A percentile compares a stretch with the other conserved stretches of the same genome.
Evolutionary conservation across 345 rosid species (phyloP).

Genomic region (Abelmoschus esculentus): DNA sequence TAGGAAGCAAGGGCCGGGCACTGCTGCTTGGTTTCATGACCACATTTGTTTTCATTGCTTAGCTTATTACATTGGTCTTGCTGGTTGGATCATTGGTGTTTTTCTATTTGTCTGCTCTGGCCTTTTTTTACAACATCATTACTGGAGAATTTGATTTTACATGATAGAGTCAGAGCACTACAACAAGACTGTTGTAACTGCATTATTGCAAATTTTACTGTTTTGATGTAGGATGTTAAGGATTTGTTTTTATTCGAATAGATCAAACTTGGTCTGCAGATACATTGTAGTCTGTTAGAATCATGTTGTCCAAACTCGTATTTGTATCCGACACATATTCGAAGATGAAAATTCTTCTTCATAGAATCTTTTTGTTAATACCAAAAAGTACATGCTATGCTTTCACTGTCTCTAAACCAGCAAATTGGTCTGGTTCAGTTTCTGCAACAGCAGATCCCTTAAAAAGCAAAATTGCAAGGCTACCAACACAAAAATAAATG

Average conservation of each 20-base stretch:
- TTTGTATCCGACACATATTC: background rate
- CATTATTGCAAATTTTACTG: too few relatives aligned
- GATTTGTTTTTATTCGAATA: background rate
- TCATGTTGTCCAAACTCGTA: background rate
- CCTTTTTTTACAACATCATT: too few relatives aligned
- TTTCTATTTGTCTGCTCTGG: too few relatives aligned
- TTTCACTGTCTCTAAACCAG: conserved; percentile 14
- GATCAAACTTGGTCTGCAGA: background rate
- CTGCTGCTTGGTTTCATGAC: too few relatives aligned
- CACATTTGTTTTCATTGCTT: too few relatives aligned
- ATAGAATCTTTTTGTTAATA: background rate
- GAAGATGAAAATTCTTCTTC: background rate
- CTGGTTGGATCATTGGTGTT: too few relatives aligned
- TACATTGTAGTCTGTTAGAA: background rate
- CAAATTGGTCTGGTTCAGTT: conserved; percentile 16
- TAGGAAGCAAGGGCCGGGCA: too few relatives aligned
- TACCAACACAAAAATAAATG: conserved; percentile 49
- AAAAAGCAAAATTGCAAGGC: conserved; percentile 59
- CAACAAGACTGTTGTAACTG: too few relatives aligned
- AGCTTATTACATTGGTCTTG: too few relatives aligned
- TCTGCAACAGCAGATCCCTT: conserved; percentile 40
- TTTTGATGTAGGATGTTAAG: too few relatives aligned
- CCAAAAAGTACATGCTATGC: conserved; percentile 10
- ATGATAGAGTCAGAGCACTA: too few relatives aligned
- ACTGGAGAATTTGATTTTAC: too few relatives aligned